Conservation (phyloP, 225 moss, liverwort and hornwort species). For the Sphagnum contortum region DNA sequence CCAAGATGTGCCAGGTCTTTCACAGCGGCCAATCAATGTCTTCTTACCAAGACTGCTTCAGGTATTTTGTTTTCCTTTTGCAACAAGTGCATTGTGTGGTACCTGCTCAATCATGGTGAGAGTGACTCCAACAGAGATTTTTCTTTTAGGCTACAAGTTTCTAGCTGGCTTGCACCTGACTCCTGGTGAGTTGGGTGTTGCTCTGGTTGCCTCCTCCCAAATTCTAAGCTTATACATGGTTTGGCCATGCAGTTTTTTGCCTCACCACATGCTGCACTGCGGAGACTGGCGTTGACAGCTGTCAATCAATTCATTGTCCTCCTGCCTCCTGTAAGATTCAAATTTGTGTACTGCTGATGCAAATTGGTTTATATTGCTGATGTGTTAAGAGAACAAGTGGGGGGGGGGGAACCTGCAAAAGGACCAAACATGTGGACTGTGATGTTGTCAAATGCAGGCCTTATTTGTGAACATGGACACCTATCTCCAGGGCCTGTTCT, state of each 20-base stretch:
- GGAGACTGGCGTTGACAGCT: conserved; percentile 75
- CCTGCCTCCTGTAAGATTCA: conserved; percentile 71
- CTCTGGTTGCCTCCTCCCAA: no score
- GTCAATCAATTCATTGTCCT: conserved; percentile 93
- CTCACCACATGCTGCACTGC: conserved; percentile 73
- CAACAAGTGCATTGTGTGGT: no score
- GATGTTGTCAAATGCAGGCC: conserved; percentile 38
- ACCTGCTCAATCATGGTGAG: no score
- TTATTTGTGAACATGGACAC: conserved; percentile 93
- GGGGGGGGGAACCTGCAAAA: no score
- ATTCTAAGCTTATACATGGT: no score
- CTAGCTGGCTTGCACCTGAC: no score
- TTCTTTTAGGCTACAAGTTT: no score
- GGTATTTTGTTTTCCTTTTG: conserved; percentile 10
- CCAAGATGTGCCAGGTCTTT: conserved; percentile 71
- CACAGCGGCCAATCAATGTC: conserved; percentile 78
- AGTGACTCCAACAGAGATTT: no score
- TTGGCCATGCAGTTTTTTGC: conserved; percentile 65
- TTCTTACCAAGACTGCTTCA: conserved; percentile 89
- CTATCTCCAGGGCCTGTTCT: conserved; percentile 93
- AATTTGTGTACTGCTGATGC: conserved; percentile 1
- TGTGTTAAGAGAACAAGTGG: no score
- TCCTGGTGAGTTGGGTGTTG: no score
- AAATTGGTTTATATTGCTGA: no score
- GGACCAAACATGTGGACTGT: no score